phyloP scores from a whole-genome alignment of 352 stramenopile species.

The Aphanomyces stellatus region DNA sequence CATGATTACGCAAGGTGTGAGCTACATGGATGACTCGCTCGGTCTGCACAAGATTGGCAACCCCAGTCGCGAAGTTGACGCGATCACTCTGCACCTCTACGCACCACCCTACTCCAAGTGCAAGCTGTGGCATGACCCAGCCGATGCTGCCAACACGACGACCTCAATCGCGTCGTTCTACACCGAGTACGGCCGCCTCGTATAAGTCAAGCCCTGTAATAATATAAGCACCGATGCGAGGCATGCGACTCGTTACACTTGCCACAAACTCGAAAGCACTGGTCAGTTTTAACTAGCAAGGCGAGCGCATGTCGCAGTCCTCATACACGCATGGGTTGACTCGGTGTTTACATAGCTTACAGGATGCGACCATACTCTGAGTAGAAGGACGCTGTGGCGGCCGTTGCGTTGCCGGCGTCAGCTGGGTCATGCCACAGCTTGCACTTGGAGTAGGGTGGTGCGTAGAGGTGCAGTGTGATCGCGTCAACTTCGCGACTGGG shows the following conservation, averaged over 20 bases:
- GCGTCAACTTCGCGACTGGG: conserved; percentile 49
- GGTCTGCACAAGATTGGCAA: conserved; percentile 90
- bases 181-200: conserved; percentile 64
- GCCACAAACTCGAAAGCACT: too few species aligned
- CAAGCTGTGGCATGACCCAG: conserved; percentile 73
- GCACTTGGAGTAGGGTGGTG: conserved; percentile 87
- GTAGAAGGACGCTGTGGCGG: conserved; percentile 70
- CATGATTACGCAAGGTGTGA: conserved; percentile 52
- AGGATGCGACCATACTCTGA: conserved; percentile 66
- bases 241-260: too few species aligned
- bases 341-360: too few species aligned
- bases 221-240: too few species aligned
- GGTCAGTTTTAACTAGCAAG: too few species aligned
- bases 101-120: conserved; percentile 87
- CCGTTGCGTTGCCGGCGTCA: conserved; percentile 42
- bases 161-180: conserved; percentile 70
- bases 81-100: conserved; percentile 92
- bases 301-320: too few species aligned
- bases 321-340: too few species aligned
- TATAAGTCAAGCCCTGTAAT: too few species aligned
- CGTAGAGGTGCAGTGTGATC: conserved; percentile 91
- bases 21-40: conserved; percentile 87
- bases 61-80: conserved; percentile 42
- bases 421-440: conserved; percentile 73
- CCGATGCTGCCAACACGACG: conserved; percentile 41